Base-by-base conservation (phyloP, 495 filamentous ascomycete species). In the Staphylotrichum longicolle region DNA sequence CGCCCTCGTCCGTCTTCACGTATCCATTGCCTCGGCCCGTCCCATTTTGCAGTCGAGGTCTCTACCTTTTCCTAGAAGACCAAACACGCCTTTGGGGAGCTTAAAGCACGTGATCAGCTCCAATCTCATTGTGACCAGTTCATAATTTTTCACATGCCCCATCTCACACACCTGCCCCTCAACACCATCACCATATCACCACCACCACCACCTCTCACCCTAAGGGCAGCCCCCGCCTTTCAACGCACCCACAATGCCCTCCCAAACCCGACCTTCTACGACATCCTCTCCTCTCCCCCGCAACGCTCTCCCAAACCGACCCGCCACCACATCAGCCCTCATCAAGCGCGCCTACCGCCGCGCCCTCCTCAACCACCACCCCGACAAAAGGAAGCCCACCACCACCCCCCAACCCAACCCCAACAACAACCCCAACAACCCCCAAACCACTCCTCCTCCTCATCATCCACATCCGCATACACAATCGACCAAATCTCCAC, bases 281-380 rank as follows among this genome's bases (percentile, higher is more conserved):
- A 78, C 54, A 70, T 80, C 68, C 73, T 82, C 50, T 60, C 67
- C 69, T 80, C 57, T 66, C 75, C n/a, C 74, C 67, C 15, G 62
- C 74, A 57, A 49, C 63, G 62, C 35, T 64, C 47, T 27, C 44
- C 39, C n/a, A 11, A 27, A 45, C 53, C 32, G 39, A 61, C 61
- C 47, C 11, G 7, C 70, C 14, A 58, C 72, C 9, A 33, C 56
- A 34, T 7, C 56, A 27, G 11, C 35, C 40, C 63, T 77, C 47
- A 64, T 95, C 52, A 93, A 93, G 71, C 74, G 77, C 58, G 90
- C 91, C 37, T 96, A 96, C 73, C 88, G 86, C 66, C 84, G 83
- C 64, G 87, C 92, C 2, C 81, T 96, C 9, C 80, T 96, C 6
- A 78, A 75, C 51, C 78, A 95, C 73, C 92, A 96, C 72, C 92